Base-by-base conservation (phyloP, 257 asterid genomes). In the Phtheirospermum japonicum region DNA sequence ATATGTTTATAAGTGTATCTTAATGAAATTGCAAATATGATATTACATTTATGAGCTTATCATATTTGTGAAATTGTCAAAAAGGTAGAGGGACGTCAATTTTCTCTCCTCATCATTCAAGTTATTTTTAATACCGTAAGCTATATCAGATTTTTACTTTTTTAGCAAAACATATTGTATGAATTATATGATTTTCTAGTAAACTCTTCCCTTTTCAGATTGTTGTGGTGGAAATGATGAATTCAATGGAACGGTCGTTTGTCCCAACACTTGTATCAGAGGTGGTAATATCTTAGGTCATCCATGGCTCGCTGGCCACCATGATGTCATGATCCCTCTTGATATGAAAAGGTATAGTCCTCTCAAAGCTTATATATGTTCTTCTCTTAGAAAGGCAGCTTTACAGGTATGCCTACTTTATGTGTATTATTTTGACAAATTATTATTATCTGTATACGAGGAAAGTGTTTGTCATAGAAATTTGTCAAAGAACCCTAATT, bases 191-290 rank as follows among this genome's bases (percentile, higher is more conserved):
- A n/a, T 45, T 45, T 43, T 67, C 54, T 65, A 34, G 60, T 67
- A 40, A 68, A 13, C 72, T 59, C 40, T 26, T 28, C n/a, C 7
- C 69, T 45, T 58, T 74, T 63, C 61, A 90, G 99, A 92, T 76
- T 92, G 99, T 73, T 86, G 99, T 67, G 99, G 89, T 77, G 99
- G 97, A 77, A 92, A 96, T 75, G 99, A 92, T 67, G 99, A 92
- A 72, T 76, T 86, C 72, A 95, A 83, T 65, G 92, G 99, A 53
- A 40, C 72, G 50, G 66, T 71, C 65, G 67, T 37, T 23, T 92
- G 97, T 75, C 91, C 85, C 13, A 81, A 92, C 67, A 81, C 80
- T 59, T 92, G 99, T 71, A 63, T 92, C 65, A 79, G 80, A 87
- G 99, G 97, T 68, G 99, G 96, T 63, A 76, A 73, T 76, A 67